phyloP scores from a whole-genome alignment of 139 green algal genomes.

The Chlorella vulgaris region DNA sequence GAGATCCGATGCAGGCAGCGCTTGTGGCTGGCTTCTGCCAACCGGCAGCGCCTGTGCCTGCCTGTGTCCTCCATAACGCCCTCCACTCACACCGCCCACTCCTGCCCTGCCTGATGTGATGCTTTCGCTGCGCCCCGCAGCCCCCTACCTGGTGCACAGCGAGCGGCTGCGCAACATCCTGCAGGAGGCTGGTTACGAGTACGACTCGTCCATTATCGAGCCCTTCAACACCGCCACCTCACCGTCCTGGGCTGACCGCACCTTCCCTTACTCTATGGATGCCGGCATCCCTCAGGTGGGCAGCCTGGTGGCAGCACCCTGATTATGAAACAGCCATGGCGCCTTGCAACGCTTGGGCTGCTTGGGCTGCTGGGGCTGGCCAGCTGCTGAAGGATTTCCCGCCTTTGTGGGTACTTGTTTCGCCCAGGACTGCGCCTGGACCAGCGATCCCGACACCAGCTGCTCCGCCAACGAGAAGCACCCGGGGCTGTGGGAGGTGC shows the following conservation, averaged over 20 bases:
- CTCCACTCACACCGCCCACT: too few relatives aligned
- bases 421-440: slow-evolving; percentile 33
- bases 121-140: too few relatives aligned
- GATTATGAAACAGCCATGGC: too few relatives aligned
- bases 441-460: background rate
- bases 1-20: too few relatives aligned
- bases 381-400: too few relatives aligned
- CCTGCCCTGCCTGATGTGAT: too few relatives aligned
- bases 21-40: too few relatives aligned
- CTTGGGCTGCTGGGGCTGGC: too few relatives aligned
- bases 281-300: slow-evolving; percentile 23
- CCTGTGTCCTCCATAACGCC: too few relatives aligned
- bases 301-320: background rate
- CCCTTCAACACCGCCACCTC: slow-evolving; percentile 13
- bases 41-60: too few relatives aligned
- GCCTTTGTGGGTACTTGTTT: too few relatives aligned
- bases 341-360: too few relatives aligned
- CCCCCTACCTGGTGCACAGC: slow-evolving; percentile 31
- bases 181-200: background rate
- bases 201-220: slow-evolving; percentile 34
- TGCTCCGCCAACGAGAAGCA: slow-evolving; percentile 22
- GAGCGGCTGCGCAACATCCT: background rate
- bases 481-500: slow-evolving; percentile 20
- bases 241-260: background rate
- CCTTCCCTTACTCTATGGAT: slow-evolving; percentile 37